These are phyloP conservation scores for Pichia nakasei DNA, from an alignment of 805 yeast species.

Conservation along the genomic window DNA sequence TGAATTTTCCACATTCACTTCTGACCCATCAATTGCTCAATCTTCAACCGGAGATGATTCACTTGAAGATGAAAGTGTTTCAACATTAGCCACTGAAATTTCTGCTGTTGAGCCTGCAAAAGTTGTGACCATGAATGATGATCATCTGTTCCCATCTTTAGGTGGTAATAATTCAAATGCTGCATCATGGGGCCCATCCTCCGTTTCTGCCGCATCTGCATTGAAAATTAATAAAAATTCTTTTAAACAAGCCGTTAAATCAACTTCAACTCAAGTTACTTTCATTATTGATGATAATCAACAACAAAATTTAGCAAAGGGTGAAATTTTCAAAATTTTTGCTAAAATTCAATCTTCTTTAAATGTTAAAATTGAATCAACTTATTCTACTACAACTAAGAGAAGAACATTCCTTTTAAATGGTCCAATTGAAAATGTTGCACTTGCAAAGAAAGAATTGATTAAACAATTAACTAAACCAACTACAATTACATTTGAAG, in stretches of 20 bases:
- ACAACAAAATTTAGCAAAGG: conserved; percentile 52
- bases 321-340: conserved; percentile 62
- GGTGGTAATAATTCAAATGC: conserved; percentile 37
- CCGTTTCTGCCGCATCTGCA: conserved; percentile 12
- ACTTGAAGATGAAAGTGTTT: background rate
- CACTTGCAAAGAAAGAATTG: conserved; percentile 64
- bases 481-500: conserved; percentile 44
- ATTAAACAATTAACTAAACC: conserved; percentile 73
- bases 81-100: background rate
- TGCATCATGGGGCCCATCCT: conserved; percentile 37
- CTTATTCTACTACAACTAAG: conserved; percentile 64
- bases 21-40: conserved; percentile 9
- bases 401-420: conserved; percentile 76
- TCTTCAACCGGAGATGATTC: background rate
- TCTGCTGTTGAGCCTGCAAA: conserved; percentile 5
- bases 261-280: conserved; percentile 65
- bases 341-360: conserved; percentile 50
- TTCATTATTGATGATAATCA: conserved; percentile 65
- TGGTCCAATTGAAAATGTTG: conserved; percentile 62
- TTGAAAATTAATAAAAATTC: conserved; percentile 18
- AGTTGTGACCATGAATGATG: conserved; percentile 33
- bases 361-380: conserved; percentile 69
- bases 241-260: conserved; percentile 36
- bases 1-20: conserved; percentile 6
- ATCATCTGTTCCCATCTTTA: conserved; percentile 56